Percentiles rank a stretch among this genome's conserved stretches.
Conservation (phyloP, 768 basidiomycete species). For the Pulveroboletus sp. region DNA sequence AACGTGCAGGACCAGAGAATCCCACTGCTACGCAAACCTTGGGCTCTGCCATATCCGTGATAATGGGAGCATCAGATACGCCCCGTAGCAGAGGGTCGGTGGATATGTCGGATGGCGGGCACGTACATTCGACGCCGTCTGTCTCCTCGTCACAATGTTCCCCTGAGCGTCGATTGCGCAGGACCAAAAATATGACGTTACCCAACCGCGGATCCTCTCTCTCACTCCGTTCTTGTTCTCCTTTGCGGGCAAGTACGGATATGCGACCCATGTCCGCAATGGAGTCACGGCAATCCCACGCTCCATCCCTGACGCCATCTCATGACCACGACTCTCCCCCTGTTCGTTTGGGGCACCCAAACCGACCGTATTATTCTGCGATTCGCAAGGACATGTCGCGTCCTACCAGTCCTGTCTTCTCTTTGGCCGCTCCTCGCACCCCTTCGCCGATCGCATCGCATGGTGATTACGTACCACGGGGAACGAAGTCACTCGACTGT, state of each 20-base stretch:
- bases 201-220: conserved; percentile 26
- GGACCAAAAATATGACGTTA: conserved; percentile 35
- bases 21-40: conserved; percentile 10
- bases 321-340: conserved; percentile 19
- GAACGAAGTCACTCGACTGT: conserved; percentile 32
- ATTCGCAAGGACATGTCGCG: conserved; percentile 47
- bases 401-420: conserved; percentile 32
- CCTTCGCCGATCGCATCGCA: conserved; percentile 25
- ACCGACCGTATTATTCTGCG: conserved; percentile 50
- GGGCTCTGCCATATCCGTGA: conserved; percentile 19
- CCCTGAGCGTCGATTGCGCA: conserved; percentile 35
- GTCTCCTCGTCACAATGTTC: conserved; percentile 23
- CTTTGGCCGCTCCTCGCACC: conserved; percentile 22
- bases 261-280: no score
- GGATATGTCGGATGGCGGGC: conserved; percentile 12
- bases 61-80: conserved; percentile 18
- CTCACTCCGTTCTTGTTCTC: conserved; percentile 20
- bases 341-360: conserved; percentile 47
- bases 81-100: conserved; percentile 19
- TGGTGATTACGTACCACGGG: conserved; percentile 22
- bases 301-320: no score
- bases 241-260: conserved; percentile 21
- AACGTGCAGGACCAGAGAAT: conserved; percentile 1
- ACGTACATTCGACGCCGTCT: conserved; percentile 19
- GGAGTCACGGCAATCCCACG: no score